Conservation (phyloP, 2,329 filamentous ascomycete genomes). For the Botrytis squamosa region DNA sequence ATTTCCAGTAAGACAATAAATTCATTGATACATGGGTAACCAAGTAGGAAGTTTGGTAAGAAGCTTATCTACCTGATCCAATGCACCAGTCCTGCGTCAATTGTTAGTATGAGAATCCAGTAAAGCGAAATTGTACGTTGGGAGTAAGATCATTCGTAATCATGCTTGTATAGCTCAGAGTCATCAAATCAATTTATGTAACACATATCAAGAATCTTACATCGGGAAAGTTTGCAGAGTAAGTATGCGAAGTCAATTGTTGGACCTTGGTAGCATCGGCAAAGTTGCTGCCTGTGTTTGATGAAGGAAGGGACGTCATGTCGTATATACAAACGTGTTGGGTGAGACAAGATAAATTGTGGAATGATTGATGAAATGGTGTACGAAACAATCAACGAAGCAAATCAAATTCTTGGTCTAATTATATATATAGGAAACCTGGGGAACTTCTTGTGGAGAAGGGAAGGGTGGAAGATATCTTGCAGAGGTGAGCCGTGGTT, state of each 20-base stretch:
- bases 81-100: constrained; percentile 57
- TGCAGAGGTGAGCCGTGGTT: neutral
- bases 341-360: neutral
- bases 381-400: neutral
- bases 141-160: neutral
- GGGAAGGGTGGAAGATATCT: neutral
- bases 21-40: constrained; percentile 15
- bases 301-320: constrained; percentile 10
- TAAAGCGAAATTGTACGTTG: neutral
- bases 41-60: neutral
- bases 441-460: neutral
- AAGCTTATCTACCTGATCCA: constrained; percentile 52
- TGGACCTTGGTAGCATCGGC: constrained; percentile 48
- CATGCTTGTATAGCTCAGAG: neutral
- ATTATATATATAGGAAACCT: neutral
- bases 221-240: constrained; percentile 53
- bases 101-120: neutral
- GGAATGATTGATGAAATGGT: neutral
- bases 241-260: constrained; percentile 54
- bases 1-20: constrained; percentile 9
- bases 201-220: neutral
- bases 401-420: neutral
- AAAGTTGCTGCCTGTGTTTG: constrained; percentile 12
- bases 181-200: neutral
- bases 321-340: neutral